Conservation (phyloP, 495 filamentous ascomycete species). For the Rhizodiscina lignyota region DNA sequence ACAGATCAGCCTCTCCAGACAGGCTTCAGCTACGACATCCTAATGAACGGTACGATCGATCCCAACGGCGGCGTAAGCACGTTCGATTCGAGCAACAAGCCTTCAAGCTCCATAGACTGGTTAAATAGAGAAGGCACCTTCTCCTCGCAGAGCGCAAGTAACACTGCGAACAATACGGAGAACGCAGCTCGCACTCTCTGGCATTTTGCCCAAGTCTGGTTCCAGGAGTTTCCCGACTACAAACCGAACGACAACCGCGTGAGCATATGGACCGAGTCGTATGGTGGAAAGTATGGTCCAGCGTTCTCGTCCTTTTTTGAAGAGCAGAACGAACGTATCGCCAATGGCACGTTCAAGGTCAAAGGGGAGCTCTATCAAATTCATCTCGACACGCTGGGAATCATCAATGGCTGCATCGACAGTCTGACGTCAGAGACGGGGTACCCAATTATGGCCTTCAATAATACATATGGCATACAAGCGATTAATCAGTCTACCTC, state of each 20-base stretch:
- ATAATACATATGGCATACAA: conserved; percentile 28
- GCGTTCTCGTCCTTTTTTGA: conserved; percentile 17
- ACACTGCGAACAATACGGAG: conserved; percentile 32
- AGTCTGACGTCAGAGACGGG: conserved; percentile 18
- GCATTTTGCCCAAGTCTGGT: conserved; percentile 42
- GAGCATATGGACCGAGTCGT: conserved; percentile 17
- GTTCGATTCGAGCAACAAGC: conserved; percentile 20
- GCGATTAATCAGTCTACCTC: conserved; percentile 44
- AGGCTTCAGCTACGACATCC: conserved; percentile 38
- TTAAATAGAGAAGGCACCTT: conserved; percentile 39
- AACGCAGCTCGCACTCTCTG: conserved; percentile 38
- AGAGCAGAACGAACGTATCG: conserved; percentile 30
- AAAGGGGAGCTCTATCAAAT: conserved; percentile 20
- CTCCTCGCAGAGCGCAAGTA: conserved; percentile 25
- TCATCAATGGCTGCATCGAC: conserved; percentile 57
- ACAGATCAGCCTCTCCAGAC: conserved; percentile 36
- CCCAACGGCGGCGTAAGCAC: conserved; percentile 6
- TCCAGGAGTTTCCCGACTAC: conserved; percentile 36
- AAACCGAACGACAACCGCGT: conserved; percentile 27
- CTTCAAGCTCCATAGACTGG: conserved; percentile 22
- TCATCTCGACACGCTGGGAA: conserved; percentile 31
- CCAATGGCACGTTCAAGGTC: conserved; percentile 23
- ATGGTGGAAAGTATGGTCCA: conserved; percentile 48
- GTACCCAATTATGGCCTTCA: conserved; percentile 25
- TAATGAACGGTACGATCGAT: conserved; percentile 32